Conservation (phyloP, 768 basidiomycete genomes). For the Rhizopogon vinicolor region DNA sequence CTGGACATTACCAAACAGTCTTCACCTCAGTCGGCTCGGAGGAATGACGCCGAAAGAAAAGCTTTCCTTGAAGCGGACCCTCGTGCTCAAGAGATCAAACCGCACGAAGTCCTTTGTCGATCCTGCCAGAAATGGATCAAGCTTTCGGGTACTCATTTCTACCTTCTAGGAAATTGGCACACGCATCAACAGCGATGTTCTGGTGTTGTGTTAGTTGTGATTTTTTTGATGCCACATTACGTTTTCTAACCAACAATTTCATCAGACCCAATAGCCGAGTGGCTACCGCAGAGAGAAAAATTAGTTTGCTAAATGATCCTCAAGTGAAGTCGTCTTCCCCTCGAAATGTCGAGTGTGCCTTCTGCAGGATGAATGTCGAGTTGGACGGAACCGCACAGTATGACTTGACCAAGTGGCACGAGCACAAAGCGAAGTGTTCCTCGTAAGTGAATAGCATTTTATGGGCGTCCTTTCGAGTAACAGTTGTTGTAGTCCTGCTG, state of each 20-base stretch:
- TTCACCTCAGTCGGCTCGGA: conserved; percentile 15
- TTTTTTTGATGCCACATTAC: not conserved
- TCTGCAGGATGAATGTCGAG: conserved; percentile 42
- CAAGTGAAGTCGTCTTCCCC: conserved; percentile 49
- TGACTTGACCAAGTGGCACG: conserved; percentile 55
- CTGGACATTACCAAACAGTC: not conserved
- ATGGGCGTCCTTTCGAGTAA: not conserved
- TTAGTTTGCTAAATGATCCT: conserved; percentile 59
- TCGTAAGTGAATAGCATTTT: conserved; percentile 23
- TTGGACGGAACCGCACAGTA: conserved; percentile 53
- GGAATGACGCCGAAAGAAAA: conserved; percentile 40
- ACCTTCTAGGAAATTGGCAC: conserved; percentile 50
- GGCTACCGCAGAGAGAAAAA: conserved; percentile 57
- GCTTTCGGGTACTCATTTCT: conserved; percentile 36
- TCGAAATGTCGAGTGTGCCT: conserved; percentile 43
- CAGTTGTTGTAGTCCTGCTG: conserved; percentile 1
- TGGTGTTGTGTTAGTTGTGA: conserved; percentile 31
- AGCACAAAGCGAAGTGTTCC: conserved; percentile 53
- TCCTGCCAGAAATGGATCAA: conserved; percentile 62
- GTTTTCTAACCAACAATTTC: not conserved
- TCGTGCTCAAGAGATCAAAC: conserved; percentile 43
- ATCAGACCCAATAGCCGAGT: conserved; percentile 54
- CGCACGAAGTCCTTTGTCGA: conserved; percentile 51
- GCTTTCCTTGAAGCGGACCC: conserved; percentile 51
- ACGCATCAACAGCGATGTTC: conserved; percentile 46